A percentile compares a stretch with the other conserved stretches of the same genome.
Conservation (phyloP, 306 rosid species). For the Prosopis cineraria region DNA sequence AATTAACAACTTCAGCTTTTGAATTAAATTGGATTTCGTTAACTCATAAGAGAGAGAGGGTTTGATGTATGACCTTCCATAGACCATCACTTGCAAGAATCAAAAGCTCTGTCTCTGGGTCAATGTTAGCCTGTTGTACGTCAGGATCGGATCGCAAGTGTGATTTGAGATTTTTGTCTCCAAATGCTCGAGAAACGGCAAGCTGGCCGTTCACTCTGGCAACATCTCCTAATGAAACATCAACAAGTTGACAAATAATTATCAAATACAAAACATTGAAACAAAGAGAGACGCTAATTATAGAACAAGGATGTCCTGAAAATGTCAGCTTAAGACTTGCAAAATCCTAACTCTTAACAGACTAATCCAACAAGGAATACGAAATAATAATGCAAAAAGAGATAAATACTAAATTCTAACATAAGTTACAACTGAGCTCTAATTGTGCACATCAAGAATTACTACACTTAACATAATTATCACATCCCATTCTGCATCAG, state of each 20-base stretch:
- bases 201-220: slow-evolving; percentile 93
- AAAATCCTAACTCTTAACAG: not conserved
- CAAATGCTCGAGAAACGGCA: slow-evolving; percentile 91
- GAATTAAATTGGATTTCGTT: not conserved
- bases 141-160: slow-evolving; percentile 86
- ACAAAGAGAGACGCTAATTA: too few species aligned
- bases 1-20: not conserved
- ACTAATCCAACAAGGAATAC: not conserved
- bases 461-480: too few species aligned
- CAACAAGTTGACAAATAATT: slow-evolving; percentile 15
- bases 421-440: not conserved
- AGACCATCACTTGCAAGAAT: slow-evolving; percentile 87
- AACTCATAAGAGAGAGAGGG: slow-evolving; percentile 1
- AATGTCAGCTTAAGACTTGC: too few species aligned
- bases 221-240: slow-evolving; percentile 66
- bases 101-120: slow-evolving; percentile 57
- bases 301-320: too few species aligned
- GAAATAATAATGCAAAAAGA: not conserved
- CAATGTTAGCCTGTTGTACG: slow-evolving; percentile 41
- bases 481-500: too few species aligned
- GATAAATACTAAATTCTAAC: not conserved
- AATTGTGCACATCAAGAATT: too few species aligned
- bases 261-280: slow-evolving; percentile 29
- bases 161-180: slow-evolving; percentile 83
- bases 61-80: slow-evolving; percentile 69